Percentiles rank a stretch among this genome's conserved stretches.
These are phyloP conservation scores for Dactylellina sp. DNA, from an alignment of 2,329 filamentous ascomycete species.

Conservation along the genomic window DNA sequence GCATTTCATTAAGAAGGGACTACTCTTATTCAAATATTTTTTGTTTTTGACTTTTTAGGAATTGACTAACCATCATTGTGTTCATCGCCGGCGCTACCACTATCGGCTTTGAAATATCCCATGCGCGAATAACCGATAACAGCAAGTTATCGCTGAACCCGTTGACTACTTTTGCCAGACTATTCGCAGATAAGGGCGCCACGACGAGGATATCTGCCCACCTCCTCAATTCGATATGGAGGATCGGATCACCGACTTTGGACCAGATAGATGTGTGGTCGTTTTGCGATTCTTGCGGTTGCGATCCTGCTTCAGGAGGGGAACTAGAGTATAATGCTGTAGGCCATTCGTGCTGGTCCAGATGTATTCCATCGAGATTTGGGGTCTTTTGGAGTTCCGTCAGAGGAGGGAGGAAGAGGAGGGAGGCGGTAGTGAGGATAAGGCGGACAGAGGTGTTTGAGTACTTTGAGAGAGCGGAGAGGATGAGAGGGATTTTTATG, in stretches of 20 bases:
- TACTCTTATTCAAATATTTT: too few relatives aligned
- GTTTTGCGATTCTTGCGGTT: background rate
- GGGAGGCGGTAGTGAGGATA: conserved; percentile 79
- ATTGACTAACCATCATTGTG: conserved; percentile 74
- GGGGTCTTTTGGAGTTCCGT: conserved; percentile 71
- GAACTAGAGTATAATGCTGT: conserved; percentile 64
- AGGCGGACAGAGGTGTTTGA: conserved; percentile 81
- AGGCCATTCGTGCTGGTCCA: conserved; percentile 86
- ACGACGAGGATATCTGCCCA: conserved; percentile 85
- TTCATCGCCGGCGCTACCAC: conserved; percentile 88
- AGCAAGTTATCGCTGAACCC: conserved; percentile 84
- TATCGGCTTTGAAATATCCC: conserved; percentile 84
- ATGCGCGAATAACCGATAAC: conserved; percentile 80
- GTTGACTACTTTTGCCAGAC: conserved; percentile 82
- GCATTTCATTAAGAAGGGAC: too few relatives aligned
- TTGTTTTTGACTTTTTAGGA: too few relatives aligned
- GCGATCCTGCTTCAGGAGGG: background rate
- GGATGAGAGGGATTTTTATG: conserved; percentile 81
- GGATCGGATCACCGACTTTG: conserved; percentile 70
- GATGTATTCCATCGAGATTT: conserved; percentile 83
- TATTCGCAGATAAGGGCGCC: conserved; percentile 85
- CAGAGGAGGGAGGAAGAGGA: conserved; percentile 77
- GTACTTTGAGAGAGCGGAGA: conserved; percentile 66
- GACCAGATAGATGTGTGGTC: conserved; percentile 53
- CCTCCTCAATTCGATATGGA: conserved; percentile 88